Conservation (phyloP, 2,329 filamentous ascomycete species). For the Xylariales sp. region DNA sequence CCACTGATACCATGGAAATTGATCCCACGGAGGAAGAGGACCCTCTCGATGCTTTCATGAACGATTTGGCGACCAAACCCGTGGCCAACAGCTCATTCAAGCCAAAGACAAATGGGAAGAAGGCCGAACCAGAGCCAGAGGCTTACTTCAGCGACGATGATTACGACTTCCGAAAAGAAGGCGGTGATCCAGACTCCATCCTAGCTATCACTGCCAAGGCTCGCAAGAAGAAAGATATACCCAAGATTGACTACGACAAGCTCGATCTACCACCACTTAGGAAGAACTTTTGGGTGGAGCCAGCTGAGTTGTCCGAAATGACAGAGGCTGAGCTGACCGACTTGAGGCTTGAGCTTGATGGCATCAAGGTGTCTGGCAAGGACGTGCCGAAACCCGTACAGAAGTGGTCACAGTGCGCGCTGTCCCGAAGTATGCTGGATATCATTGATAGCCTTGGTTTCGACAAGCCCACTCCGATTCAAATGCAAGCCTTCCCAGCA, state of each 20-base stretch:
- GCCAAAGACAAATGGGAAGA: slow-evolving; percentile 34
- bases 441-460: slow-evolving; percentile 79
- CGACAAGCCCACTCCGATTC: slow-evolving; percentile 86
- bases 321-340: slow-evolving; percentile 79
- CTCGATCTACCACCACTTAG: slow-evolving; percentile 80
- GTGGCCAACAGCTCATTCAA: slow-evolving; percentile 19
- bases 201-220: slow-evolving; percentile 52
- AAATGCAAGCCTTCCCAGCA: slow-evolving; percentile 89
- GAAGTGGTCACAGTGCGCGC: slow-evolving; percentile 94
- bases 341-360: slow-evolving; percentile 82
- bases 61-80: slow-evolving; percentile 50
- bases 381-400: slow-evolving; percentile 90
- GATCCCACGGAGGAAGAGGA: slow-evolving; percentile 74
- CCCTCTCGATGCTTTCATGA: slow-evolving; percentile 97
- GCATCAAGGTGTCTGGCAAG: slow-evolving; percentile 87
- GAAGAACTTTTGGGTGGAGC: slow-evolving; percentile 94
- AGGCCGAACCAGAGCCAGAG: slow-evolving; percentile 65
- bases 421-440: slow-evolving; percentile 81
- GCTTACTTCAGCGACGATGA: slow-evolving; percentile 89
- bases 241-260: slow-evolving; percentile 80
- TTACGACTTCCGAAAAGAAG: slow-evolving; percentile 46
- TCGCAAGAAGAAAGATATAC: slow-evolving; percentile 94
- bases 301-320: slow-evolving; percentile 76
- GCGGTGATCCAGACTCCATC: slow-evolving; percentile 41
- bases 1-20: slow-evolving; percentile 49